phyloP scores from a whole-genome alignment of 768 basidiomycete genomes.

The Leccinellum albellum region DNA sequence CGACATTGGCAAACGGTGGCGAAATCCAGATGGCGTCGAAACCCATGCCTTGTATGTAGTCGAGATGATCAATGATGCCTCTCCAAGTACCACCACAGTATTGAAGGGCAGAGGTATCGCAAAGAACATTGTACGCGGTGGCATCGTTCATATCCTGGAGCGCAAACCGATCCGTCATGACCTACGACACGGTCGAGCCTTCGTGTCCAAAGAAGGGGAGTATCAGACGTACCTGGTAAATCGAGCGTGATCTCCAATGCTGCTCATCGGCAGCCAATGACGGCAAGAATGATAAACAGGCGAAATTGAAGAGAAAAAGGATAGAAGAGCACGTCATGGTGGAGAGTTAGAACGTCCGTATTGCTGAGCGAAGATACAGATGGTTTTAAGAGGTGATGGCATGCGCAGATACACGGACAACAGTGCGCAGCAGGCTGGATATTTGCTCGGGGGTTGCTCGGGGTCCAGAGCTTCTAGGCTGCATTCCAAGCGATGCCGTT shows the following conservation, averaged over 20 bases:
- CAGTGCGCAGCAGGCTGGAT: background rate
- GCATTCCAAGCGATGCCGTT: conserved; percentile 24
- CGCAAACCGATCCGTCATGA: conserved; percentile 62
- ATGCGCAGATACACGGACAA: background rate
- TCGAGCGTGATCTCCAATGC: conserved; percentile 50
- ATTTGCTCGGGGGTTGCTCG: conserved; percentile 4
- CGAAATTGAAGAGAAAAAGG: conserved; percentile 10
- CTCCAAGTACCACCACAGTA: conserved; percentile 61
- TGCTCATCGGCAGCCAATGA: conserved; percentile 38
- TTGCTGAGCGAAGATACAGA: conserved; percentile 4
- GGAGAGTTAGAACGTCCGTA: background rate
- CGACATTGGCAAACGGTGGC: conserved; percentile 48
- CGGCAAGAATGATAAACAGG: conserved; percentile 2
- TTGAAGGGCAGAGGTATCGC: conserved; percentile 43
- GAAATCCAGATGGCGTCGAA: conserved; percentile 61
- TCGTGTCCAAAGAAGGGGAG: background rate
- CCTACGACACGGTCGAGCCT: conserved; percentile 20
- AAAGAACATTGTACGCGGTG: conserved; percentile 32
- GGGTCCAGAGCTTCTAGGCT: background rate
- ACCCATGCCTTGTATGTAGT: conserved; percentile 62
- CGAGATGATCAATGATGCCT: conserved; percentile 49
- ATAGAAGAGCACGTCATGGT: conserved; percentile 8
- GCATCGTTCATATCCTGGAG: conserved; percentile 35
- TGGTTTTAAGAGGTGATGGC: background rate
- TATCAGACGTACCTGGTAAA: conserved; percentile 44